phyloP scores from a whole-genome alignment of 148 eudicot species.

The Spergularia marina region DNA sequence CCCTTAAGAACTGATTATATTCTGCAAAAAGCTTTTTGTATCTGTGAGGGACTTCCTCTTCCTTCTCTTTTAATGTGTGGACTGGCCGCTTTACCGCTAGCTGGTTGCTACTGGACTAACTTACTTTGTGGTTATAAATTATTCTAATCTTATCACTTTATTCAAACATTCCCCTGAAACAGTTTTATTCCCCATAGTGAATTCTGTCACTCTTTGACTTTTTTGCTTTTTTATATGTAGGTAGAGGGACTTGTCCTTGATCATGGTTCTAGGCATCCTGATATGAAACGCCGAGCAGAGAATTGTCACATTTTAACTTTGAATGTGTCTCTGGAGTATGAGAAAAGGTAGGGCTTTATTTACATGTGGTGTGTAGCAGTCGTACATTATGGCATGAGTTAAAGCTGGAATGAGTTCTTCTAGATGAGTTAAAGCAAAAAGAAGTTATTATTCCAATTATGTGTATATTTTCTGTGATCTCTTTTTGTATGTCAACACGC shows the following conservation, averaged over 20 bases:
- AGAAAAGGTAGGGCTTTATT: conserved; percentile 66
- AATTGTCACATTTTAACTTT: conserved; percentile 82
- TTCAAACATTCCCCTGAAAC: background rate
- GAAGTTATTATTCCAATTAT: background rate
- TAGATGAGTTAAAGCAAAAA: background rate
- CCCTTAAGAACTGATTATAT: background rate
- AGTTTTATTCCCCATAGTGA: background rate
- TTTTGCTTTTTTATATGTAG: conserved; percentile 30
- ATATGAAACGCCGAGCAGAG: conserved; percentile 93
- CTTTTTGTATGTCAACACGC: no score
- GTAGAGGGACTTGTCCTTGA: conserved; percentile 97
- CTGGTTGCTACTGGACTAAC: background rate
- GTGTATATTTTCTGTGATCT: no score
- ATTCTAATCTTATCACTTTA: background rate
- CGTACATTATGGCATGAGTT: background rate
- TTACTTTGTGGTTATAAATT: background rate
- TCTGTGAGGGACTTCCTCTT: background rate
- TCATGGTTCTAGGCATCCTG: conserved; percentile 99
- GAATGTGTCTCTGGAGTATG: conserved; percentile 93
- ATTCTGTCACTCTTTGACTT: background rate
- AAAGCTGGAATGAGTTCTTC: background rate
- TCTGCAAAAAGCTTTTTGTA: background rate
- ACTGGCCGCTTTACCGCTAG: background rate
- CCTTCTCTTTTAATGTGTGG: background rate
- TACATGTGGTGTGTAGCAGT: background rate